Evolutionary conservation across 2,329 filamentous ascomycete genomes (phyloP), one percentile per base, ranked within the genome.

Genomic region (Aschersonia sp.): DNA sequence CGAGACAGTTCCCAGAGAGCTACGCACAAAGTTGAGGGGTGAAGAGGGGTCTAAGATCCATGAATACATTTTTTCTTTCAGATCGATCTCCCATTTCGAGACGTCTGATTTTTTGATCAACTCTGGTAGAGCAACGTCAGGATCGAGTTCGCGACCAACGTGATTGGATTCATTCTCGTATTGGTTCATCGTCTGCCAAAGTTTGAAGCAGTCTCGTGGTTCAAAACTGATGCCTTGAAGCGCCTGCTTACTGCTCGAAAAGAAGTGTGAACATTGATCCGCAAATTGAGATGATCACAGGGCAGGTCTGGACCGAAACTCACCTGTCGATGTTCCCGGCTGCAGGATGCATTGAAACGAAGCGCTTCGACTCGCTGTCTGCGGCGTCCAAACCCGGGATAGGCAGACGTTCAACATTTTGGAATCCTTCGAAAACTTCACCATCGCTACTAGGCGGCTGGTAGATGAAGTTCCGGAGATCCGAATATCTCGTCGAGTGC

Each of bases 381-480:
- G 10, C 62, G 41, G 61, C 57, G 45, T 75, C 73, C 1, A 77
- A 53, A 1, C 73, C 73, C 3, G 68, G 68, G 3, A 68, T 54
- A 1, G 66, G 65, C 9, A 74, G 59, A 7, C 65, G 62, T 30
- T 65, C 59, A 4, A 65, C 61, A 29, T 65, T 66, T 3, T 59
- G 48, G 1, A 85, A 60, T 0, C 75, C 77, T 9, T 69, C 20
- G 56, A 54, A 84, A 84, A 0, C 58, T 49, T 45, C 73, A 73
- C 1, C 55, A 49, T 40, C 63, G 20, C 20, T 20, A 20, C 20
- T 20, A 57, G 0, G 71, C 72, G 2, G 79, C 72, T 0, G 68
- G 59, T 85, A 88, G 38, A 79, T 61, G 54, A 85, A 89, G 56
- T 88, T 88, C n/a, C 84, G 72, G 1, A 91, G 65, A 58, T 91